Evolutionary conservation across 371 early-diverging fungal genomes (phyloP).

Genomic region (Lichtheimia hyalospora): DNA sequence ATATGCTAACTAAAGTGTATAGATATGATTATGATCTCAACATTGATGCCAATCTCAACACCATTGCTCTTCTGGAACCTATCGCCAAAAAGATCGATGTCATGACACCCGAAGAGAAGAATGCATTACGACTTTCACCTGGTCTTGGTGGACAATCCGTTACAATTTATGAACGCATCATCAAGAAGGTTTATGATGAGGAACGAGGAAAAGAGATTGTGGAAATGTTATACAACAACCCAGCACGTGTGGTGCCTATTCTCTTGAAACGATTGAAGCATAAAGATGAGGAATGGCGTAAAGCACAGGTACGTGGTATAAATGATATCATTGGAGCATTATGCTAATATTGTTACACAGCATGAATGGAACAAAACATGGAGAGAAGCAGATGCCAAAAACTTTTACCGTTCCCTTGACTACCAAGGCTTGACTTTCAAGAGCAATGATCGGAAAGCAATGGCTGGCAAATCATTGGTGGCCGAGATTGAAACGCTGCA

Average conservation of each 20-base stretch:
- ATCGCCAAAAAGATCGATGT: conserved; percentile 66
- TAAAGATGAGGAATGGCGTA: conserved; percentile 96
- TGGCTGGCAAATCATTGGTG: conserved; percentile 74
- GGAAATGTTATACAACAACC: conserved; percentile 90
- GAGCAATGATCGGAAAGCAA: conserved; percentile 78
- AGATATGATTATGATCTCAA: conserved; percentile 92
- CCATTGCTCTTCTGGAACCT: conserved; percentile 90
- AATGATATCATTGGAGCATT: conserved; percentile 44
- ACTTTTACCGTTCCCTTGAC: conserved; percentile 97
- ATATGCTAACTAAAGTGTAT: not conserved
- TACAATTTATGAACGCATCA: conserved; percentile 84
- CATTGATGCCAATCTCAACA: conserved; percentile 90
- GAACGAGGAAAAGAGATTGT: conserved; percentile 91
- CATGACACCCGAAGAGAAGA: conserved; percentile 82
- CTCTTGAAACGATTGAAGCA: conserved; percentile 93
- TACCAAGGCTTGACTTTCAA: conserved; percentile 92
- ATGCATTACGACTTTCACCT: conserved; percentile 64
- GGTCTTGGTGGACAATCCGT: conserved; percentile 87
- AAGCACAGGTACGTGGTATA: conserved; percentile 57
- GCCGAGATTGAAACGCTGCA: conserved; percentile 76
- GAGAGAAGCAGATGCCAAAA: conserved; percentile 91
- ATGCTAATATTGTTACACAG: conserved; percentile 52
- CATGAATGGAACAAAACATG: conserved; percentile 95
- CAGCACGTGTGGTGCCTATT: conserved; percentile 91
- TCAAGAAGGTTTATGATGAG: conserved; percentile 89